Evolutionary conservation across 1,284 basidiomycete species (phyloP).

Genomic region (Sanguinoderma infundibulare): DNA sequence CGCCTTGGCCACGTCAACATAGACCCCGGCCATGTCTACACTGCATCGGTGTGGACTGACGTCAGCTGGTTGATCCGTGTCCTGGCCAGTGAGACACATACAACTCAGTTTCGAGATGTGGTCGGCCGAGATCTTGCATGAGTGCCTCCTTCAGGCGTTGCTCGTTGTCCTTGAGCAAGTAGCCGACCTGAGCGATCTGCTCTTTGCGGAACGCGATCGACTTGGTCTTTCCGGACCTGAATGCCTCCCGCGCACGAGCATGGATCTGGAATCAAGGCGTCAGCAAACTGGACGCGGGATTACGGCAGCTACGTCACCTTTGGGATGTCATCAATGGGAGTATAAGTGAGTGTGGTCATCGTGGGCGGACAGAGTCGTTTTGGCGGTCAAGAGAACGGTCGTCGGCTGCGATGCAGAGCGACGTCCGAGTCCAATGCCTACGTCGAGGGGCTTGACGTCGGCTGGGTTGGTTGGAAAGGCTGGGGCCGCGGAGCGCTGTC

Average conservation of each 20-base stretch:
- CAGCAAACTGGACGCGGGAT: no score
- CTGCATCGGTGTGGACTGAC: background rate
- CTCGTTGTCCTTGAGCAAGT: conserved; percentile 68
- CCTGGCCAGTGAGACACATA: conserved; percentile 43
- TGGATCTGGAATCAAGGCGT: conserved; percentile 56
- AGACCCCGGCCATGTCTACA: conserved; percentile 52
- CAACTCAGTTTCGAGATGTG: conserved; percentile 56
- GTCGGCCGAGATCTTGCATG: conserved; percentile 59
- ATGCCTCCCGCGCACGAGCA: conserved; percentile 50
- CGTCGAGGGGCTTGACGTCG: no score
- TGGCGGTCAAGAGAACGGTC: background rate
- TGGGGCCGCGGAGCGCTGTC: no score
- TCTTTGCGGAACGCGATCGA: conserved; percentile 65
- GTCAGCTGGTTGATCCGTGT: background rate
- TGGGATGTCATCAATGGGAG: background rate
- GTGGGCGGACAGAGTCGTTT: background rate
- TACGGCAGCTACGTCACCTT: background rate
- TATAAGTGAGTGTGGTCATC: background rate
- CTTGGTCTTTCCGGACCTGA: conserved; percentile 60
- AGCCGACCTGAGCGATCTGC: conserved; percentile 66
- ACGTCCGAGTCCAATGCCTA: no score
- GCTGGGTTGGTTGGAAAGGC: no score
- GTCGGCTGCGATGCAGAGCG: no score
- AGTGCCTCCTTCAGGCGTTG: conserved; percentile 58
- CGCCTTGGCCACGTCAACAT: conserved; percentile 65